These are phyloP conservation scores for Tricholoma furcatifolium DNA, from an alignment of 768 basidiomycete genomes.

Conservation along the genomic window DNA sequence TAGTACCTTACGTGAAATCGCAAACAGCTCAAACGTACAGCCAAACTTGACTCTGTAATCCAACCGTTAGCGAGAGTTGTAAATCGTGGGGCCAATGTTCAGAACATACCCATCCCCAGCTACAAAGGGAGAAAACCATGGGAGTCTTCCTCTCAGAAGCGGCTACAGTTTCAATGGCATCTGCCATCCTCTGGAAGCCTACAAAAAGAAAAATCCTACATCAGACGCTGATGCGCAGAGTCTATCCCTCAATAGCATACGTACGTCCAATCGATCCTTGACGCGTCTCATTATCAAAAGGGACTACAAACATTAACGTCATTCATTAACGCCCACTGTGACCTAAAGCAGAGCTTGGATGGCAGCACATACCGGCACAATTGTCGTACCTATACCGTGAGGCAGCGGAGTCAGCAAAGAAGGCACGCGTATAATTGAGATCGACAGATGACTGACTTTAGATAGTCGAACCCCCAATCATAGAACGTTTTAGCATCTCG, in stretches of 20 bases:
- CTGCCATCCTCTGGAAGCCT: slow-evolving; percentile 57
- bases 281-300: slow-evolving; percentile 56
- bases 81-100: neutral
- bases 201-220: neutral
- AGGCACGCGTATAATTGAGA: neutral
- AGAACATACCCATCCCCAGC: slow-evolving; percentile 63
- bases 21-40: slow-evolving; percentile 23
- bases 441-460: slow-evolving; percentile 44
- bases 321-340: neutral
- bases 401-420: neutral
- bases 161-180: slow-evolving; percentile 51
- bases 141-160: slow-evolving; percentile 44
- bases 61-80: neutral
- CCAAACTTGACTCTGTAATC: slow-evolving; percentile 53
- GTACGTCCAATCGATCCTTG: slow-evolving; percentile 54
- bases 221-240: neutral
- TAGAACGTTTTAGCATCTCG: slow-evolving; percentile 57
- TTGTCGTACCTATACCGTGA: slow-evolving; percentile 51
- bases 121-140: slow-evolving; percentile 58
- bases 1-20: too few relatives aligned
- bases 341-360: neutral
- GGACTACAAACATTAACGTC: slow-evolving; percentile 32
- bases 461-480: slow-evolving; percentile 66
- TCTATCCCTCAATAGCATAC: slow-evolving; percentile 20
- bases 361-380: slow-evolving; percentile 43